Evolutionary conservation across 2,329 filamentous ascomycete genomes (phyloP).

Genomic region (Ceratocystis colombiana): DNA sequence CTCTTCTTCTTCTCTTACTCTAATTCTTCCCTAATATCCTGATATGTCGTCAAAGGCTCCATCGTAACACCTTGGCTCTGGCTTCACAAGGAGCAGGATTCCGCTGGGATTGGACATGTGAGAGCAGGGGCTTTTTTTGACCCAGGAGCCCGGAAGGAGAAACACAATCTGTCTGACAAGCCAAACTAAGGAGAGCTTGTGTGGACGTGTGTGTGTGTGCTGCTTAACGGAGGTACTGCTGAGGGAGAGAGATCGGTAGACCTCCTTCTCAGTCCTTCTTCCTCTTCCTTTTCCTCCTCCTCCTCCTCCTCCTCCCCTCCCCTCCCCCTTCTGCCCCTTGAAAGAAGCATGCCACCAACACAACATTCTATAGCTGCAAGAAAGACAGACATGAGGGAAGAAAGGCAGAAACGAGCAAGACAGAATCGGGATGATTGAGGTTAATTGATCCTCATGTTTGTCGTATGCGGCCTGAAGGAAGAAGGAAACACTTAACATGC

Average conservation of each 20-base stretch:
- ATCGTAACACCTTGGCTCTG: constrained; percentile 4
- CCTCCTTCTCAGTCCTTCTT: no score
- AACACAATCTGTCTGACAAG: constrained; percentile 10
- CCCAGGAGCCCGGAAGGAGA: constrained; percentile 13
- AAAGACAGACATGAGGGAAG: neutral
- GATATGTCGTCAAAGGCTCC: neutral
- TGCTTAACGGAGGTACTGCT: neutral
- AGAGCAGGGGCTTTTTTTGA: constrained; percentile 11
- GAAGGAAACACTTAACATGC: no score
- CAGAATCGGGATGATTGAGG: constrained; percentile 11
- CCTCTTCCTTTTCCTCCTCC: neutral
- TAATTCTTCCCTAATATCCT: neutral
- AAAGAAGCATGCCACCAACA: neutral
- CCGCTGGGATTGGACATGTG: constrained; percentile 13
- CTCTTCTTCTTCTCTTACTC: neutral
- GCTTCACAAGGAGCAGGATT: constrained; percentile 10
- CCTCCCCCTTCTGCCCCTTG: neutral
- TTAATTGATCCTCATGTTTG: constrained; percentile 13
- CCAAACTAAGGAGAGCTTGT: neutral
- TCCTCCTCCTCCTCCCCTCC: neutral
- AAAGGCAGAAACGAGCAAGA: neutral
- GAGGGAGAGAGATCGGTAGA: no score
- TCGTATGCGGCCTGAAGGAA: neutral
- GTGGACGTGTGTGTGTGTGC: neutral
- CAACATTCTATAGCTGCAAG: neutral